Percentiles rank a stretch among this genome's conserved stretches.
phyloP scores from a whole-genome alignment of 768 basidiomycete genomes.

The Phylloporus arenicola region DNA sequence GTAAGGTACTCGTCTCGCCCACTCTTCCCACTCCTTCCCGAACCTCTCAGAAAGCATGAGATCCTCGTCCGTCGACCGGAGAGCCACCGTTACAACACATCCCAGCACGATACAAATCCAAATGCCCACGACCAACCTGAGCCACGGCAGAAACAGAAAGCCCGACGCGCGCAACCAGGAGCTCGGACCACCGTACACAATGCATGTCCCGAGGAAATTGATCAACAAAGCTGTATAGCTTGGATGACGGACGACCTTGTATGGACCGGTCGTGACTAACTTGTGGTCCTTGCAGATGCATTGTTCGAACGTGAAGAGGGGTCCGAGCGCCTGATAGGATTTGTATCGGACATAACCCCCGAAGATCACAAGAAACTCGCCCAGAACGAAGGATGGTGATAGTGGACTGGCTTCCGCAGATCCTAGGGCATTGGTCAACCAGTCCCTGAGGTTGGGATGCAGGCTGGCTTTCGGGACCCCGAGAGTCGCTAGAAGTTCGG shows the following conservation, averaged over 20 bases:
- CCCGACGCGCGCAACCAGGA: neutral
- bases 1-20: neutral
- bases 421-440: neutral
- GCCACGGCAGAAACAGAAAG: neutral
- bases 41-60: neutral
- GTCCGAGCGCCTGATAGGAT: constrained; percentile 16
- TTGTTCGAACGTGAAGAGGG: constrained; percentile 16
- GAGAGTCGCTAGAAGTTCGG: neutral
- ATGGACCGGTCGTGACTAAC: constrained; percentile 26
- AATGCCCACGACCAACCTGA: neutral
- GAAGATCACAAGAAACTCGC: neutral
- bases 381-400: neutral
- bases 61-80: neutral
- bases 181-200: neutral
- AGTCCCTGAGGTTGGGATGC: neutral
- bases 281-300: constrained; percentile 17
- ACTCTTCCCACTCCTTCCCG: neutral
- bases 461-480: neutral
- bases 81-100: neutral
- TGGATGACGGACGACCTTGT: constrained; percentile 12
- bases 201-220: neutral
- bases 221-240: neutral
- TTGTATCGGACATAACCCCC: neutral
- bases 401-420: neutral
- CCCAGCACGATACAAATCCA: neutral